These are phyloP conservation scores for Discostella stelligera DNA, from an alignment of 352 stramenopile species.

Conservation along the genomic window DNA sequence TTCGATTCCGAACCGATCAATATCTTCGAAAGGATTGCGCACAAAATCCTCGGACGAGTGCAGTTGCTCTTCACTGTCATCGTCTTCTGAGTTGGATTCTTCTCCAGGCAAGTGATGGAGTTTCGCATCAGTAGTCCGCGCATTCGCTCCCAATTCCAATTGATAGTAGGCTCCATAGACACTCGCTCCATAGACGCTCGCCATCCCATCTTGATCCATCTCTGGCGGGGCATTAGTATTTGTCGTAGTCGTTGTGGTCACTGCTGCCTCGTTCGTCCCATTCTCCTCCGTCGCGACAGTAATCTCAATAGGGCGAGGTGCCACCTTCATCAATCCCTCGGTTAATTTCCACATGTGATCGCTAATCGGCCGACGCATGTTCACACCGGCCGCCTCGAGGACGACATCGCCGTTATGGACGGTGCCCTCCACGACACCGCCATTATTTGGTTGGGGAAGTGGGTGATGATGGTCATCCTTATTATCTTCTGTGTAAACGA, in stretches of 20 bases:
- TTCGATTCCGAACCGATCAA: constrained; percentile 57
- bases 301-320: constrained; percentile 68
- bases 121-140: background rate
- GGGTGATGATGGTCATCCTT: background rate
- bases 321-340: constrained; percentile 73
- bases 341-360: constrained; percentile 82
- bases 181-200: background rate
- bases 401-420: constrained; percentile 71
- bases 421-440: constrained; percentile 39
- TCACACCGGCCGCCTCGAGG: constrained; percentile 71
- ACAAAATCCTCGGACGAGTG: background rate
- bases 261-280: background rate
- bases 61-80: background rate
- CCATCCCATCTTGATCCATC: background rate
- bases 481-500: background rate
- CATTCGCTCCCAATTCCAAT: constrained; percentile 16
- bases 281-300: constrained; percentile 55
- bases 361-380: constrained; percentile 75
- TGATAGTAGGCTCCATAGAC: constrained; percentile 25
- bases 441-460: background rate
- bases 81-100: background rate
- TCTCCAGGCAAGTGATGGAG: constrained; percentile 9
- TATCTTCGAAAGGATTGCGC: constrained; percentile 33
- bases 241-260: background rate
- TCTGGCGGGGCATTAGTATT: background rate